Evolutionary conservation across 176 grass and related monocot species (phyloP).

Genomic region (Oryza glaberrima): DNA sequence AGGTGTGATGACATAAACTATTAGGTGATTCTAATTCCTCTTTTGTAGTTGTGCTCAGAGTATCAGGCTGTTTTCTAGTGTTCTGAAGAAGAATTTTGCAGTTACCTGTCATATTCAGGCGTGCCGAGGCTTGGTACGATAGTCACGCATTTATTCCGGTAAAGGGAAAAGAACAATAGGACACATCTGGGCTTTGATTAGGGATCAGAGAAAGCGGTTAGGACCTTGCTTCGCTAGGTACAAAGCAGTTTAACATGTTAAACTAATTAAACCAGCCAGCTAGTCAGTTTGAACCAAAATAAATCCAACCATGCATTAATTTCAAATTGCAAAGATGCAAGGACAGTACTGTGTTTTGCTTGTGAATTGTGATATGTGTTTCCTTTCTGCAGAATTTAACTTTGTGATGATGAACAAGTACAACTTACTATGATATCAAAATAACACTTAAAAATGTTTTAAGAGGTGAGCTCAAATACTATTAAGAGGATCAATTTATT

Average conservation of each 20-base stretch:
- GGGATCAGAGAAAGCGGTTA: constrained; percentile 32
- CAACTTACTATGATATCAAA: not conserved
- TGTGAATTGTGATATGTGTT: not conserved
- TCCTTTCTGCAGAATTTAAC: not conserved
- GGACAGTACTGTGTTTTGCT: not conserved
- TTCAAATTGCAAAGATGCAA: constrained; percentile 12
- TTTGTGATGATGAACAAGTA: not conserved
- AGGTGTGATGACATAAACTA: constrained; percentile 48
- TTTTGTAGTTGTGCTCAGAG: constrained; percentile 45
- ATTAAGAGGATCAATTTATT: too few relatives aligned
- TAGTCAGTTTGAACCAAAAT: not conserved
- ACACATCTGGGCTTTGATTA: constrained; percentile 27
- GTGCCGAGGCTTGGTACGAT: constrained; percentile 43
- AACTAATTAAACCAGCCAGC: not conserved
- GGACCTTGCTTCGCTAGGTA: constrained; percentile 18
- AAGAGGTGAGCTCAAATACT: not conserved
- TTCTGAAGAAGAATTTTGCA: constrained; percentile 43
- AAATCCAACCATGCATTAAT: constrained; percentile 1
- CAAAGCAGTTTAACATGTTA: not conserved
- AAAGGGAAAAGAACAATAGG: constrained; percentile 27
- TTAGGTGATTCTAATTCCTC: constrained; percentile 26
- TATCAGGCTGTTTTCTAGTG: constrained; percentile 36
- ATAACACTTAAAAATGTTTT: not conserved
- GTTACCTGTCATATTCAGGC: constrained; percentile 47
- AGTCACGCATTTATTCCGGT: constrained; percentile 34